Base-by-base conservation (phyloP, 2,329 filamentous ascomycete genomes). In the Pseudogymnoascus sp. region DNA sequence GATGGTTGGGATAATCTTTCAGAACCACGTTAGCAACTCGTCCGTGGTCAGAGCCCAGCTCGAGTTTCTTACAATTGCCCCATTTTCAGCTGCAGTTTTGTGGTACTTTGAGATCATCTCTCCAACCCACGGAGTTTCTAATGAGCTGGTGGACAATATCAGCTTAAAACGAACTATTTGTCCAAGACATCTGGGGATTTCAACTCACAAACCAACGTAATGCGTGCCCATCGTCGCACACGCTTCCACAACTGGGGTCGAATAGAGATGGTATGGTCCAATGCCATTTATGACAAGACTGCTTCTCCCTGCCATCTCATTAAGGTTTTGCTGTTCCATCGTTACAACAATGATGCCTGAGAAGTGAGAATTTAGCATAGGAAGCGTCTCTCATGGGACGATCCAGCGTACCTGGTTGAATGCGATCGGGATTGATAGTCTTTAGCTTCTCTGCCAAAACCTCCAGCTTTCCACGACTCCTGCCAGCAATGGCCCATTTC, bases 401-500 rank as follows among this genome's bases (percentile, higher is more conserved):
- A 19, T 61, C 60, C 33, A 62, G 64, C 63, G 66, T 79, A 81
- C 82, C 80, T 69, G 85, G 85, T 39, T 79, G 75, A 60, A 74
- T 70, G 49, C 85, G 80, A 69, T 85, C 80, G 1, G 79, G 76
- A 68, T 83, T 84, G 60, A 82, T 68, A 38, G 72, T 69, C 66
- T 79, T 80, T 62, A 88, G 70, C 45, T 85, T 80, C 59, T 80
- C 72, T 11, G 80, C 79, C 11, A 88, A 73, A n/a, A 69, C 69
- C 62, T 82, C 77, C 11, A 89, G 77, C 75, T 49, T 78, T 72
- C 22, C 45, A 55, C n/a, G 25, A 19, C 45, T 30, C 55, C 86
- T 82, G 35, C 86, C 86, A 58, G 85, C 85, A 63, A 89, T 78
- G 16, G 84, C 85, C 86, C 86, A 89, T 75, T 80, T 85, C 62